Percentiles rank a stretch among this genome's conserved stretches.
Evolutionary conservation across 169 alveolate genomes (phyloP).

Genomic region (Sarcocystis neurona): DNA sequence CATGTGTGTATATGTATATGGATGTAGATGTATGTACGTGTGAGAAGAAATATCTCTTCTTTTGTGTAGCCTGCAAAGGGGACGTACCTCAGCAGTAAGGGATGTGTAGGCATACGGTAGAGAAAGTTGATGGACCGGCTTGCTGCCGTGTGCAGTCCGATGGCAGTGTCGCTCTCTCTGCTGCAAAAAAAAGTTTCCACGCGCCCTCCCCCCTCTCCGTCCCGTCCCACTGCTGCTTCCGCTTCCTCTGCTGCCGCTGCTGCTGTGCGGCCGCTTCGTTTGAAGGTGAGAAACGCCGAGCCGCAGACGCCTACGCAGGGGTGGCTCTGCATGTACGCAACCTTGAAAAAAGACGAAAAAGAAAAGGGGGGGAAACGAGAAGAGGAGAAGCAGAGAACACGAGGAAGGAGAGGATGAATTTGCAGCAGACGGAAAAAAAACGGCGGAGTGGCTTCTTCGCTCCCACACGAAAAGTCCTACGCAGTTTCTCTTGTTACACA

Average conservation of each 20-base stretch:
- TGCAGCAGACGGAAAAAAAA: neutral
- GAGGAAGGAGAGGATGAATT: neutral
- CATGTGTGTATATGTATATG: no score
- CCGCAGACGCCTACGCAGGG: neutral
- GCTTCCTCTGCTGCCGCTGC: neutral
- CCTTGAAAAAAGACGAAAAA: neutral
- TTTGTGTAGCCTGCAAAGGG: no score
- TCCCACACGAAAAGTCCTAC: neutral
- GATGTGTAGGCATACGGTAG: no score
- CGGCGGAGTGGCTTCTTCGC: neutral
- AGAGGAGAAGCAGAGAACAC: neutral
- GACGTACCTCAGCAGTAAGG: no score
- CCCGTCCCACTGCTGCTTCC: neutral
- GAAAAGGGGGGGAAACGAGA: neutral
- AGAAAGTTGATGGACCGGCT: no score
- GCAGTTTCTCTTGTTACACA: no score
- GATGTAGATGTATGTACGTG: no score
- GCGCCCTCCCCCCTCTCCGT: neutral
- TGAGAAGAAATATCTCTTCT: no score
- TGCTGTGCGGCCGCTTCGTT: neutral
- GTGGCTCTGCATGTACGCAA: neutral
- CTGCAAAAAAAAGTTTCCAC: no score
- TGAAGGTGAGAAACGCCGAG: neutral
- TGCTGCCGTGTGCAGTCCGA: no score
- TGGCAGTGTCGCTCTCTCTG: no score